Conservation (phyloP, 2,329 filamentous ascomycete genomes). For the Dendrostoma leiphaemia region DNA sequence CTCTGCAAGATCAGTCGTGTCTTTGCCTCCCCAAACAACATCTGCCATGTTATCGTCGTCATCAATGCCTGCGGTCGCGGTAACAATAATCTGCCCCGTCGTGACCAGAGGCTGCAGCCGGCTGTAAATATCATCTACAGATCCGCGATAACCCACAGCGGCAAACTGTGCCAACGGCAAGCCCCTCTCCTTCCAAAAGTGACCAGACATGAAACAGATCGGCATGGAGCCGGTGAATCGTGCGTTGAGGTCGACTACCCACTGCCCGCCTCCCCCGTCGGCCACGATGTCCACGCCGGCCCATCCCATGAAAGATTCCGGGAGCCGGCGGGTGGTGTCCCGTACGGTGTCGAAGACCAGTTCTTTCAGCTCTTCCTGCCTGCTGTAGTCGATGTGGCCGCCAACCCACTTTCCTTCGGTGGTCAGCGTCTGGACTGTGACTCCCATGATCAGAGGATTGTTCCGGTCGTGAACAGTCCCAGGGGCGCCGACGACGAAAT, state of each 20-base stretch:
- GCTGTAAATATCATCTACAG: slow-evolving; percentile 20
- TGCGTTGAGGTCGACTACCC: slow-evolving; percentile 25
- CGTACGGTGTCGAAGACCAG: slow-evolving; percentile 21
- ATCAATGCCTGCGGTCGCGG: slow-evolving; percentile 21
- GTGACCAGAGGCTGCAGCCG: slow-evolving; percentile 15
- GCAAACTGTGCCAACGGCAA: slow-evolving; percentile 23
- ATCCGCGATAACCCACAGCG: slow-evolving; percentile 20
- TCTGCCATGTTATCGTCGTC: slow-evolving; percentile 23
- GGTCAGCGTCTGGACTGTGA: slow-evolving; percentile 24
- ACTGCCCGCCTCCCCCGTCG: slow-evolving; percentile 19
- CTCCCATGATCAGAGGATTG: slow-evolving; percentile 21
- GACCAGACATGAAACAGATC: slow-evolving; percentile 24
- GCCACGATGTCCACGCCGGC: slow-evolving; percentile 25
- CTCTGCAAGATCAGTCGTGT: slow-evolving; percentile 14
- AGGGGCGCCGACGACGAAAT: slow-evolving; percentile 23
- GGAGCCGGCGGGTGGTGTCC: slow-evolving; percentile 21
- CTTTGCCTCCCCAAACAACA: slow-evolving; percentile 23
- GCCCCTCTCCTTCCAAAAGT: slow-evolving; percentile 22
- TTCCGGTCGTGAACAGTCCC: slow-evolving; percentile 16
- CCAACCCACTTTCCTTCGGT: slow-evolving; percentile 22
- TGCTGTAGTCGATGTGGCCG: slow-evolving; percentile 24
- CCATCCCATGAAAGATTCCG: slow-evolving; percentile 22
- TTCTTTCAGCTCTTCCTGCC: slow-evolving; percentile 15
- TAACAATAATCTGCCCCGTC: slow-evolving; percentile 21
- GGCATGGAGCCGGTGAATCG: slow-evolving; percentile 26